Evolutionary conservation across 2,329 filamentous ascomycete genomes (phyloP).

Genomic region (Fusarium sp.): DNA sequence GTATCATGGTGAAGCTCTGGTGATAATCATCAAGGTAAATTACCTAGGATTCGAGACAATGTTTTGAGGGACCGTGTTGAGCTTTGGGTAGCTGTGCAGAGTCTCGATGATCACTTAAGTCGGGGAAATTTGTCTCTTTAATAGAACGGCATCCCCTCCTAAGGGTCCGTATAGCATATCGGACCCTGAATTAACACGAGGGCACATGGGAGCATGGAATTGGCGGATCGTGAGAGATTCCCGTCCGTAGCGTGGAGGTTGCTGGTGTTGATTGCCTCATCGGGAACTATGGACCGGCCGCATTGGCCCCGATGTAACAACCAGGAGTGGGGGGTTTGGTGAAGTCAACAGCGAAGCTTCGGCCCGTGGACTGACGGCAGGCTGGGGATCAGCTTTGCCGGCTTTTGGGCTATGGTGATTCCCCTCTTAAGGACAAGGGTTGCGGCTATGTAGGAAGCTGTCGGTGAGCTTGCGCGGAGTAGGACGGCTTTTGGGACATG

Average conservation of each 20-base stretch:
- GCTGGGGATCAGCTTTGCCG: background rate
- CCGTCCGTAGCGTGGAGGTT: constrained; percentile 17
- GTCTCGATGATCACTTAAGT: background rate
- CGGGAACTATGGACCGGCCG: constrained; percentile 37
- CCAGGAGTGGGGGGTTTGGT: constrained; percentile 26
- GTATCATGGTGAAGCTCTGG: background rate
- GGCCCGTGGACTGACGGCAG: constrained; percentile 16
- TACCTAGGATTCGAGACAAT: background rate
- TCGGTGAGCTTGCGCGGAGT: background rate
- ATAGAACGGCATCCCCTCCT: constrained; percentile 9
- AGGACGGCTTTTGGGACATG: background rate
- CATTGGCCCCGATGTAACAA: constrained; percentile 26
- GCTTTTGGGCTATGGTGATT: background rate
- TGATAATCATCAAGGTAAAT: background rate
- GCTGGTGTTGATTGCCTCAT: constrained; percentile 32
- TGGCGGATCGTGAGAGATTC: constrained; percentile 36
- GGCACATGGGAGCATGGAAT: constrained; percentile 37
- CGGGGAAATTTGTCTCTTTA: constrained; percentile 21
- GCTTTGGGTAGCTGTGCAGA: background rate
- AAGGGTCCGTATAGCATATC: constrained; percentile 22
- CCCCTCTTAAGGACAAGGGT: constrained; percentile 6
- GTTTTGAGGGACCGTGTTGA: background rate
- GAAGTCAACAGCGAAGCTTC: background rate
- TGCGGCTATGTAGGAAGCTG: background rate
- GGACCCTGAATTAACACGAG: constrained; percentile 27